Base-by-base conservation (phyloP, 306 rosid species). In the Acacia crassicarpa region DNA sequence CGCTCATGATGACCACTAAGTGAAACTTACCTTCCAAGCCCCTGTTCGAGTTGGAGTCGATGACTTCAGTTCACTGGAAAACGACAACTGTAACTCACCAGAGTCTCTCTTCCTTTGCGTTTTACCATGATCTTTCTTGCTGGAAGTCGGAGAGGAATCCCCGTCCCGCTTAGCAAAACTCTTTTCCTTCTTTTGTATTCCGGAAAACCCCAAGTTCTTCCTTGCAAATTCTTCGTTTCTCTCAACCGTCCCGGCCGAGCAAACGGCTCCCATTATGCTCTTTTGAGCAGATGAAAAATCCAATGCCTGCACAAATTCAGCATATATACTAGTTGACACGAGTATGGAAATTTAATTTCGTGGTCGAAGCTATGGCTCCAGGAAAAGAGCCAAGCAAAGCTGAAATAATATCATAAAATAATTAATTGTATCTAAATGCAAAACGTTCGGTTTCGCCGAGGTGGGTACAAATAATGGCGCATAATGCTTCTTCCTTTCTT, bases 241-340 rank as follows among this genome's bases (percentile, higher is more conserved):
- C 84, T 76, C 87, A 32, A 53, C 66, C 78, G 83, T 74, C 33
- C 96, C 97, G 6, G 88, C 91, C 3, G 97, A 85, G 78, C 98
- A 94, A 65, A 92, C 87, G 78, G 87, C 98, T 41, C 98, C 98
- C 98, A 94, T 94, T 79, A 33, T 79, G 44, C 30, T 49, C 81
- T 0, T 13, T 51, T 22, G 61, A 82, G 8, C 45, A 14, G 19
- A 76, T 30, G 12, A 32, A 45, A 83, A 78, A 30, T 35, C 49
- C 15, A 67, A 59, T 44, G 77, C 77, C 85, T 45, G 70, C 53
- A 77, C 23, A 54, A 76, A 72, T 83, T 76, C 44, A 30, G 46
- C 81, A 73, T 32, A 67, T 30, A 72, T 67, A 54, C 70, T 23
- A 45, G 68, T 13, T 53, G 40, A 17, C 45, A 73, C 12, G 5